These are phyloP conservation scores for Dictyostelium intermedium DNA, from an alignment of 78 protist genomes.

Conservation along the genomic window DNA sequence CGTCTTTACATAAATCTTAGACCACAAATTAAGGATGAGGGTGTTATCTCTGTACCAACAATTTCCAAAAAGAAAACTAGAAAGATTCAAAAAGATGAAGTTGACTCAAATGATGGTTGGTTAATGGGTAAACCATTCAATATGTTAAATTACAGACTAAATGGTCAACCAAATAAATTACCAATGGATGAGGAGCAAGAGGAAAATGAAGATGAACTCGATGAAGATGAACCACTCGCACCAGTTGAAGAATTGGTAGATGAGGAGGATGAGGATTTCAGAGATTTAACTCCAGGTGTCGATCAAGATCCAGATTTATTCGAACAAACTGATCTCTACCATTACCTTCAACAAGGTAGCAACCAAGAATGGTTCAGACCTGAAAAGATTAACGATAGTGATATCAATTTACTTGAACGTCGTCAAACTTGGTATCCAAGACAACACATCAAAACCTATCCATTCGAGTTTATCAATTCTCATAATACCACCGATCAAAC, in stretches of 20 bases:
- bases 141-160: conserved; percentile 8
- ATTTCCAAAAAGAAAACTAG: neutral
- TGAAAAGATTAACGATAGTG: conserved; percentile 4
- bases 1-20: conserved; percentile 46
- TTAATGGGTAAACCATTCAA: conserved; percentile 70
- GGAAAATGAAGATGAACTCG: neutral
- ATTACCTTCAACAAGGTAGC: conserved; percentile 44
- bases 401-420: conserved; percentile 10
- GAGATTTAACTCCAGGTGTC: neutral
- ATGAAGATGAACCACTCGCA: neutral
- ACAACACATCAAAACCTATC: conserved; percentile 45
- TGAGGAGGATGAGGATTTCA: conserved; percentile 10
- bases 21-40: conserved; percentile 44
- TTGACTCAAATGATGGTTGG: conserved; percentile 14
- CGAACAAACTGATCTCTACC: conserved; percentile 23
- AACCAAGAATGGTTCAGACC: conserved; percentile 71
- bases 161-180: conserved; percentile 20
- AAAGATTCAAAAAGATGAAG: neutral
- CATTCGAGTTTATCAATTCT: conserved; percentile 8
- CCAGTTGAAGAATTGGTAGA: neutral
- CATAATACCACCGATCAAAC: conserved; percentile 23
- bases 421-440: conserved; percentile 39
- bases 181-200: neutral
- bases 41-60: conserved; percentile 43
- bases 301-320: conserved; percentile 7